Evolutionary conservation across 1,284 basidiomycete species (phyloP), one percentile per base, ranked within the genome.

Genomic region (Malassezia furfur): DNA sequence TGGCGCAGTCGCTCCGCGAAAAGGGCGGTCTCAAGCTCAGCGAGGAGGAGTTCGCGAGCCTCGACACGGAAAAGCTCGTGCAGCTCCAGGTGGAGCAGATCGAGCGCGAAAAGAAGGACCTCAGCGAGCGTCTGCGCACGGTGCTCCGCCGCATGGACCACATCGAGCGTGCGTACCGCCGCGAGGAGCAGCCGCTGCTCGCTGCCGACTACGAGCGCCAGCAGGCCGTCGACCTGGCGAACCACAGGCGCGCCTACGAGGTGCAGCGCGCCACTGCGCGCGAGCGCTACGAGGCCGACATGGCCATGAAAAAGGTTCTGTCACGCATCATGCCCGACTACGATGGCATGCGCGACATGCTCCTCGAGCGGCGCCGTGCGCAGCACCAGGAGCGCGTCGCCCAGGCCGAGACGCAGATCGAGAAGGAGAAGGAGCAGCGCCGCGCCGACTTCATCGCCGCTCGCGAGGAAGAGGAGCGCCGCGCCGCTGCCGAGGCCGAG

Each of bases 21-120:
- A 86, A 86, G 76, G 85, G 87, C 50, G 86, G 84, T 46, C 79
- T 94, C 76, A 91, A 91, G 78, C 81, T 88, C 59, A 85, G 87
- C 68, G 82, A 89, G 64, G 82, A 85, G 65, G 86, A 88, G 67
- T 58, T 64, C 19, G 74, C 88, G 85, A 85, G 86, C 72, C 80
- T 91, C 63, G 89, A 90, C 76, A 91, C 90, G 9, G 85, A 88
- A 70, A 84, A 85, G 62, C 82, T 98, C 60, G 87, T 96, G 75
- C 83, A 83, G 50, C 83, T 96, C 66, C 90, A 96, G 76, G 70
- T 72, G 17, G 65, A 69, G 51, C 70, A 72, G 53, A 90, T 96
- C 49, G 91, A 96, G 78, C 96, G 94, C 78, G 93, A 96, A 79
- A 94, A 94, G 82, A 85, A 84, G 67, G 87, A 91, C 66, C 80